Base-by-base conservation (phyloP, 2,329 filamentous ascomycete species). In the Microsporum audouinii region DNA sequence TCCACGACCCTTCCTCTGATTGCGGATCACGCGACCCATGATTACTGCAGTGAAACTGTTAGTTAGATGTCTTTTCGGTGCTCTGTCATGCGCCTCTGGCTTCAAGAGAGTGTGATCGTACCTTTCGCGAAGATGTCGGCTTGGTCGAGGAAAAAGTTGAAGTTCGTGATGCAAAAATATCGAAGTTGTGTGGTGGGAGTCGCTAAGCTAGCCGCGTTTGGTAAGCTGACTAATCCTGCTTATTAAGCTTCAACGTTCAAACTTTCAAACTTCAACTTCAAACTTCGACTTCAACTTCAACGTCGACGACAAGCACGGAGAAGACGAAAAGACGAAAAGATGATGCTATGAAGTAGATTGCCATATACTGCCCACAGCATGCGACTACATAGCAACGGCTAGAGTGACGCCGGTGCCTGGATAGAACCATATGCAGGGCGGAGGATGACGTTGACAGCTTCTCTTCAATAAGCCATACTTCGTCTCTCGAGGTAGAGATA, bases 1-100 rank as follows among this genome's bases (percentile, higher is more conserved):
- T 77, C 86, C 86, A 78, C 86, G 85, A 77, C 86, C 84, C 80
- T 86, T 86, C 77, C 84, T 85, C 82, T 89, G 86, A 79, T 88
- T 89, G 75, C 86, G 82, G 76, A 88, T 88, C 73, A 88, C 86
- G 77, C 86, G 82, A 84, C 83, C 84, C 83, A 80, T 79, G 72
- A 72, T 73, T 75, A 72, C 73, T 76, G 68, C 73, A 53, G 49
- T 23, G 17, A 53, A n/a, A 29, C 43, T 31, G 31, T 53, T 33
- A 53, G 49, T 31, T 23, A 33, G 27, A 1, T 47, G 43, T 23
- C 5, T 53, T 45, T 5, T 29, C 17, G 14, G 29, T 63, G 49
- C 17, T 34, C 27, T 14, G 23, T n/a, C 43, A 8, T 47, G 43
- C 10, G 5, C 27, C 43, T 29, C 43, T 10, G 43, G 23, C 17